Evolutionary conservation across 2,329 filamentous ascomycete species (phyloP).

Genomic region (Phoma sp.): DNA sequence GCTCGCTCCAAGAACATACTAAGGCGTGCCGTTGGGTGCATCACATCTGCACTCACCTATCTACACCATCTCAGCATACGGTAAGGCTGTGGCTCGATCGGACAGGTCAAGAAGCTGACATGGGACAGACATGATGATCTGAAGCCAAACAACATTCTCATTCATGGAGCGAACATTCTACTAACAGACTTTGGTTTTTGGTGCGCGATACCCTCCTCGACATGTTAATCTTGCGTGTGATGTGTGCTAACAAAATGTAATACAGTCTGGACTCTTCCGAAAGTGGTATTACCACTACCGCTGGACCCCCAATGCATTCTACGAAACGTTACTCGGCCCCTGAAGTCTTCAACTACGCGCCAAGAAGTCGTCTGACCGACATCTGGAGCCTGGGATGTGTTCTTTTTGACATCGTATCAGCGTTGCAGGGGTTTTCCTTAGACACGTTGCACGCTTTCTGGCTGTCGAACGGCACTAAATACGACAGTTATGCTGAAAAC

Average conservation of each 20-base stretch:
- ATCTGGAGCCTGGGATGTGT: constrained; percentile 27
- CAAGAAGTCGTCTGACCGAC: constrained; percentile 24
- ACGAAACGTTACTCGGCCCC: constrained; percentile 26
- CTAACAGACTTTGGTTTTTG: constrained; percentile 28
- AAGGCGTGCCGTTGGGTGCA: constrained; percentile 13
- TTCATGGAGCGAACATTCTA: constrained; percentile 25
- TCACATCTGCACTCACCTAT: constrained; percentile 4
- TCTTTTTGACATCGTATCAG: constrained; percentile 23
- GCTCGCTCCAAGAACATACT: neutral
- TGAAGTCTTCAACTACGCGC: constrained; percentile 17
- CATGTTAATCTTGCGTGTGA: too few species aligned
- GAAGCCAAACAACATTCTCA: constrained; percentile 28
- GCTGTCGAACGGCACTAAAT: constrained; percentile 14
- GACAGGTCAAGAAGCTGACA: neutral
- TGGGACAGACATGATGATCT: constrained; percentile 23
- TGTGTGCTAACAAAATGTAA: neutral
- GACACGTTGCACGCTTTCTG: constrained; percentile 9
- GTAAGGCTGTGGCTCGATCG: neutral
- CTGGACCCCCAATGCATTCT: constrained; percentile 17
- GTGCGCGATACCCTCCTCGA: neutral
- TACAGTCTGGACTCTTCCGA: constrained; percentile 28
- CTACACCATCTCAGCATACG: neutral
- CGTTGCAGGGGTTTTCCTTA: neutral
- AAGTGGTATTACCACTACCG: constrained; percentile 19
- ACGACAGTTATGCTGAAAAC: constrained; percentile 24